Percentiles rank a stretch among this genome's conserved stretches.
Evolutionary conservation across 2,329 filamentous ascomycete species (phyloP).

Genomic region (Phaeosphaeria sp.): DNA sequence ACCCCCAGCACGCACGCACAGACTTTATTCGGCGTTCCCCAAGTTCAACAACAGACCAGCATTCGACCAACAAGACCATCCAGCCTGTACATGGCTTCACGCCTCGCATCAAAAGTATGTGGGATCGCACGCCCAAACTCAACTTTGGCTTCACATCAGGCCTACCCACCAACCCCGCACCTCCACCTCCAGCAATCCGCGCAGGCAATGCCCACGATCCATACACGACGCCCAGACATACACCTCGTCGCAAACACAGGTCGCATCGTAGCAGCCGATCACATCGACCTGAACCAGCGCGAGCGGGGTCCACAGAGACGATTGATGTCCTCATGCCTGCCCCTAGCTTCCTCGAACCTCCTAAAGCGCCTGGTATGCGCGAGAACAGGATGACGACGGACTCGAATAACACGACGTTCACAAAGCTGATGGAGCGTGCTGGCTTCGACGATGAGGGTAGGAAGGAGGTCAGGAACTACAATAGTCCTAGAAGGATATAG

Average conservation of each 20-base stretch:
- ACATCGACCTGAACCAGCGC: conserved; percentile 15
- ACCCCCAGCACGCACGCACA: conserved; percentile 42
- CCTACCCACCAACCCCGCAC: conserved; percentile 23
- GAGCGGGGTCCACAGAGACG: conserved; percentile 51
- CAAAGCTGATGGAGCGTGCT: conserved; percentile 51
- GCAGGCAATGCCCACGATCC: conserved; percentile 37
- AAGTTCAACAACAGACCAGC: conserved; percentile 32
- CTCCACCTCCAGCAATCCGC: conserved; percentile 32
- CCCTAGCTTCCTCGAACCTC: conserved; percentile 42
- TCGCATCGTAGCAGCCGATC: conserved; percentile 22
- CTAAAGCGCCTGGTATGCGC: conserved; percentile 38
- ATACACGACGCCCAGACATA: conserved; percentile 39
- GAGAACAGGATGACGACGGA: conserved; percentile 42
- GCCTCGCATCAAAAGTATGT: conserved; percentile 43
- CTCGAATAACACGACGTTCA: conserved; percentile 47
- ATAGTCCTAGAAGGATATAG: conserved; percentile 17
- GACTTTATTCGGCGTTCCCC: conserved; percentile 47
- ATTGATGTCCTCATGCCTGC: conserved; percentile 53
- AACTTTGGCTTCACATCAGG: conserved; percentile 35
- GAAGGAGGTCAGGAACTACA: conserved; percentile 36
- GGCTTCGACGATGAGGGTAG: conserved; percentile 45
- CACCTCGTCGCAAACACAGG: conserved; percentile 28
- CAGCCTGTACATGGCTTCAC: conserved; percentile 31
- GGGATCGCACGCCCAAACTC: conserved; percentile 42
- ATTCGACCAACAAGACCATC: conserved; percentile 28